Evolutionary conservation across 139 green algal genomes (phyloP), one percentile per base, ranked within the genome.

Genomic region (Coccomyxa sp.): DNA sequence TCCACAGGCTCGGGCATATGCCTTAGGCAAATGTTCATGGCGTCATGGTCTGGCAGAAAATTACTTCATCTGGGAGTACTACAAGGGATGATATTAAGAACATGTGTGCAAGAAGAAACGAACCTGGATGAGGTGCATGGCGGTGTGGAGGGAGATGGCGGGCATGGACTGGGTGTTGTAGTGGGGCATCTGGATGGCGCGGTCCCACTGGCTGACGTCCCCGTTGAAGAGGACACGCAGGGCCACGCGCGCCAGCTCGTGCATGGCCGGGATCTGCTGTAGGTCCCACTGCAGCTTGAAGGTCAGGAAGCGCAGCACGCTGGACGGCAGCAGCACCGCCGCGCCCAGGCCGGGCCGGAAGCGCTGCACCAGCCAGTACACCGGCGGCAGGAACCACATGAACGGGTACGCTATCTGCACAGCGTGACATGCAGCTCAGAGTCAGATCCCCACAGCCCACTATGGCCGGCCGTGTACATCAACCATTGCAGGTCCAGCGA

Each of bases 91-190:
- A n/a, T n/a, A n/a, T n/a, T n/a, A n/a, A n/a, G n/a, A n/a, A n/a
- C n/a, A n/a, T n/a, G n/a, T n/a, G n/a, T n/a, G n/a, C n/a, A n/a
- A n/a, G n/a, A 64, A 64, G 50, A 2, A 22, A 64, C 33, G 74
- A n/a, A 86, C 82, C 80, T 89, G 84, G 27, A 73, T 80, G 69
- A 87, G 82, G 71, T 92, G 88, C 22, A 82, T 81, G 50, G 78
- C 86, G 29, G 64, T 89, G 81, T 95, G 85, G 64, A 93, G 74
- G 12, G 88, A 90, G 16, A 98, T 82, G 6, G 91, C 91, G 0
- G 95, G 95, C 95, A 98, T 98, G 85, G 89, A 82, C 35, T 80
- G 68, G 0, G 88, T 81, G 35, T 85, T 85, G 86, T 98, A 98
- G 86, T 98, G 95, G 24, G 95, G 95, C 88, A 97, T 92, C 83